These are phyloP conservation scores for Triangularia setosa DNA, from an alignment of 2,329 filamentous ascomycete species.

Conservation along the genomic window DNA sequence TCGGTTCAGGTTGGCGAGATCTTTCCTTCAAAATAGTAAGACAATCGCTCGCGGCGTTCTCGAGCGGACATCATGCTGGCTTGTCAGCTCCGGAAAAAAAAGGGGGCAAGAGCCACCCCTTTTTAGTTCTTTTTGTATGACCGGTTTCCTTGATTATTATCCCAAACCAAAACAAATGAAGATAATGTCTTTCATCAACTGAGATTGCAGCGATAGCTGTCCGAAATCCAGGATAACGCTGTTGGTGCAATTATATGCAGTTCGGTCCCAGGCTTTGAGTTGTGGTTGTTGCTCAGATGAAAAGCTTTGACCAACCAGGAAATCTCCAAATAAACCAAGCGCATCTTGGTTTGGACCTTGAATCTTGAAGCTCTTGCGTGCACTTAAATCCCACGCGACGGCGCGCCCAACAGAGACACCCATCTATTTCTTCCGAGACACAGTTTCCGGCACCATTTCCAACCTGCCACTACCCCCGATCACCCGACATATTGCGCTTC, in stretches of 20 bases:
- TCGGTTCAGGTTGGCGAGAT: background rate
- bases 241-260: background rate
- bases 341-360: constrained; percentile 5
- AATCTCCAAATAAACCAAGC: constrained; percentile 22
- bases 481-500: background rate
- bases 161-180: background rate
- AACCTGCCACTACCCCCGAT: background rate
- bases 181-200: background rate
- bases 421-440: background rate
- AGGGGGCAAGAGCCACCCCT: background rate
- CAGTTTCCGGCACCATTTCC: background rate
- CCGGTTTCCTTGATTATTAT: background rate
- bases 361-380: background rate
- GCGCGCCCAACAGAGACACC: background rate
- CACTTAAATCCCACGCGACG: background rate
- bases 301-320: constrained; percentile 23
- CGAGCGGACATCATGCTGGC: background rate
- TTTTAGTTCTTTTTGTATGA: background rate
- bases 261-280: background rate
- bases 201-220: background rate
- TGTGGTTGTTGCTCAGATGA: background rate
- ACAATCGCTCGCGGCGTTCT: background rate
- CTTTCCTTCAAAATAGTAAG: background rate
- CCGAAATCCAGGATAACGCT: background rate
- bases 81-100: background rate